Evolutionary conservation across 371 early-diverging fungal species (phyloP).

Genomic region (Lichtheimia corymbifera): DNA sequence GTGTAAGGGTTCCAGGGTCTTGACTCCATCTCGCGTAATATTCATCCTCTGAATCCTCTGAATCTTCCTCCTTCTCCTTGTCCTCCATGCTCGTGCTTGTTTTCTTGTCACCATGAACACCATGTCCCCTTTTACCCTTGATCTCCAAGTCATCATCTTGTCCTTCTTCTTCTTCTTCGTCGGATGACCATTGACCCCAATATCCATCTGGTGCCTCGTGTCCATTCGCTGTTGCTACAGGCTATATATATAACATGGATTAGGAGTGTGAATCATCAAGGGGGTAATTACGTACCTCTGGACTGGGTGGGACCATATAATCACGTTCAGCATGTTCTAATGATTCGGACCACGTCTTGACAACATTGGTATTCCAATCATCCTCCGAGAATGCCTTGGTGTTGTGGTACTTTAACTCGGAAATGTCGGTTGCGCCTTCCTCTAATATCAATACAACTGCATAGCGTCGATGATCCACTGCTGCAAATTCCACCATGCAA

Average conservation of each 20-base stretch:
- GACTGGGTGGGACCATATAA: constrained; percentile 17
- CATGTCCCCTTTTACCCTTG: background rate
- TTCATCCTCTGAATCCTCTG: constrained; percentile 38
- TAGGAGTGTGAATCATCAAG: background rate
- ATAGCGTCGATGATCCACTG: constrained; percentile 26
- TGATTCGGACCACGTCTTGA: constrained; percentile 31
- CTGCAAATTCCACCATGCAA: constrained; percentile 41
- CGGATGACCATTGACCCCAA: constrained; percentile 53
- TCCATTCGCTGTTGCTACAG: constrained; percentile 4
- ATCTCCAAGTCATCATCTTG: constrained; percentile 9
- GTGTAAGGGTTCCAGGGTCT: constrained; percentile 44
- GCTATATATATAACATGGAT: background rate
- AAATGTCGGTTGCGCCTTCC: constrained; percentile 30
- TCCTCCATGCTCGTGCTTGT: too few species aligned
- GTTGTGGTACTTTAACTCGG: constrained; percentile 49
- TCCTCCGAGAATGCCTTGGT: constrained; percentile 34
- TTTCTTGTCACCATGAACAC: background rate
- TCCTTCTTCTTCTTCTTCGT: constrained; percentile 26
- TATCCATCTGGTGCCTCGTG: constrained; percentile 42
- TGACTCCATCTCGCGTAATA: constrained; percentile 48
- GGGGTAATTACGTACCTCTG: background rate
- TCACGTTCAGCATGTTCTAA: constrained; percentile 42
- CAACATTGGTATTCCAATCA: constrained; percentile 42
- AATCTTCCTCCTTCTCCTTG: constrained; percentile 3
- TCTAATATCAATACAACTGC: constrained; percentile 35